These are phyloP conservation scores for Antrodiella citrinella DNA, from an alignment of 768 basidiomycete genomes.

Conservation along the genomic window DNA sequence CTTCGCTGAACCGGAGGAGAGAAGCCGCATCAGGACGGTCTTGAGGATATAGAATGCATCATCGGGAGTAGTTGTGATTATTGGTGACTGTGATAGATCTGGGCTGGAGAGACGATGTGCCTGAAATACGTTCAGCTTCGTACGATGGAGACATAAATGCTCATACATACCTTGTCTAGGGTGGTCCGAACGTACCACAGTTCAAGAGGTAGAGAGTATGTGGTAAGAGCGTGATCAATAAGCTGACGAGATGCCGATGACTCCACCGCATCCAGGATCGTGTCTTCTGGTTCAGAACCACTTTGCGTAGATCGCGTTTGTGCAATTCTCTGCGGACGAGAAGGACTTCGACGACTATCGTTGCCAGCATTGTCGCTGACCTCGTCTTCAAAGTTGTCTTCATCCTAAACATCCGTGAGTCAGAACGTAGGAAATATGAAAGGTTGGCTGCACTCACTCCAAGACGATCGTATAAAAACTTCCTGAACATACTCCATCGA, in stretches of 20 bases:
- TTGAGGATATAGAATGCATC: slow-evolving; percentile 97
- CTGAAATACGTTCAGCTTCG: no score
- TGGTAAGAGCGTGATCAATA: slow-evolving; percentile 59
- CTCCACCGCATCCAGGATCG: slow-evolving; percentile 28
- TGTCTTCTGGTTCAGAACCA: no score
- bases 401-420: slow-evolving; percentile 4
- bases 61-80: slow-evolving; percentile 75
- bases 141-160: no score
- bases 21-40: slow-evolving; percentile 63
- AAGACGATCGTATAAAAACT: slow-evolving; percentile 74
- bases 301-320: neutral
- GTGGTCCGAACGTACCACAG: slow-evolving; percentile 83
- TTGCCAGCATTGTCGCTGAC: slow-evolving; percentile 1
- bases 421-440: neutral
- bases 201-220: slow-evolving; percentile 86
- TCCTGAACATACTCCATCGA: slow-evolving; percentile 85
- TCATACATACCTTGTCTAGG: slow-evolving; percentile 69
- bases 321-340: neutral
- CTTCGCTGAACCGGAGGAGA: slow-evolving; percentile 65
- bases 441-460: slow-evolving; percentile 39
- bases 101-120: slow-evolving; percentile 79
- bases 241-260: slow-evolving; percentile 44
- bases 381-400: slow-evolving; percentile 1
- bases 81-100: slow-evolving; percentile 56
- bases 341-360: neutral